A percentile compares a stretch with the other conserved stretches of the same genome.
Conservation (phyloP, 208 protist genomes). For the Acanthamoeba castellanii region DNA sequence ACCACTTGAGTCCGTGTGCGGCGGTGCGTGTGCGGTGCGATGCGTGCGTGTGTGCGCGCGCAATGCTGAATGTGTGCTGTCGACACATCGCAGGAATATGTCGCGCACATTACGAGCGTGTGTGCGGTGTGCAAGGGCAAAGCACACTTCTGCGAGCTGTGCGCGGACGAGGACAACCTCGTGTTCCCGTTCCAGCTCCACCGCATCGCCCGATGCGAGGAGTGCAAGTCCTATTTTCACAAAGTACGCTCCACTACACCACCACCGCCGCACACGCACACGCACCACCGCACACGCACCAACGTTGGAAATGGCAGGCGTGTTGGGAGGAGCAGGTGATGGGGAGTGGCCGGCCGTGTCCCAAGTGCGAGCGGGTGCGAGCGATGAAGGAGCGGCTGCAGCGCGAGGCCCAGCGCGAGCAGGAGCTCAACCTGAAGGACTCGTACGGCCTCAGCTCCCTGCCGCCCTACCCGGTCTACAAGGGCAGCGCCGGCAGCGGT, state of each 20-base stretch:
- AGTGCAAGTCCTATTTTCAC: constrained; percentile 33
- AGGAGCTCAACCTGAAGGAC: not conserved
- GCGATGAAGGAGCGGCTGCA: not conserved
- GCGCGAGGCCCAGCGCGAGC: constrained; percentile 7
- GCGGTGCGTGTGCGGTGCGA: not conserved
- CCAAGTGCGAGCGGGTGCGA: constrained; percentile 19
- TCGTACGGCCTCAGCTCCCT: no score
- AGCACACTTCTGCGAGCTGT: constrained; percentile 34
- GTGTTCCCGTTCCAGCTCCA: constrained; percentile 36
- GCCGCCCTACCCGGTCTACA: no score
- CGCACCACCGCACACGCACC: no score
- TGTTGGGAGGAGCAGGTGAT: not conserved
- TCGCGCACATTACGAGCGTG: not conserved
- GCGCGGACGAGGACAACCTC: constrained; percentile 11
- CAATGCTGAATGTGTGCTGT: not conserved
- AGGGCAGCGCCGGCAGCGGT: no score
- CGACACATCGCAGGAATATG: not conserved
- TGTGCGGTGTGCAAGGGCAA: constrained; percentile 56
- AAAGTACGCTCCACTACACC: not conserved
- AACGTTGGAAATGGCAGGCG: not conserved
- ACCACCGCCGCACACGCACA: not conserved
- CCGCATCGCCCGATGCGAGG: not conserved
- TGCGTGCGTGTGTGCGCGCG: not conserved
- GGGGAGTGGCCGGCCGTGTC: not conserved
- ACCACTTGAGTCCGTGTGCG: not conserved